Evolutionary conservation across 148 eudicot genomes (phyloP).

Genomic region (Rhododendron williamsianum): DNA sequence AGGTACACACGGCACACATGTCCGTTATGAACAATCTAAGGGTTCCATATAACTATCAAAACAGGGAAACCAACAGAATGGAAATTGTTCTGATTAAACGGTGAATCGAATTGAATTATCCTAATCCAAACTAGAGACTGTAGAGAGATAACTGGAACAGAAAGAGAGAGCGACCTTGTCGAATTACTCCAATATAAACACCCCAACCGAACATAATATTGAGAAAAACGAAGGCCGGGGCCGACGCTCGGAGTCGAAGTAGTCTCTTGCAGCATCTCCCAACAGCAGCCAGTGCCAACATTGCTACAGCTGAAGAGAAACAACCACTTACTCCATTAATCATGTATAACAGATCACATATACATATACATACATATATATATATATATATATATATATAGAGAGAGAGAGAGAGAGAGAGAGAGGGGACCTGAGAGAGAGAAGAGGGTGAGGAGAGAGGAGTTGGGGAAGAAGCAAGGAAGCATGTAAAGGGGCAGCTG

Average conservation of each 20-base stretch:
- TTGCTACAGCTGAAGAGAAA: slow-evolving; percentile 29
- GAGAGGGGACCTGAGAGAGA: slow-evolving; percentile 40
- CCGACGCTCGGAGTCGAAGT: slow-evolving; percentile 49
- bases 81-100: too few relatives aligned
- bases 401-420: not conserved
- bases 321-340: not conserved
- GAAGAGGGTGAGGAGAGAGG: slow-evolving; percentile 24
- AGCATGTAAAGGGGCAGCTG: slow-evolving; percentile 15
- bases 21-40: too few relatives aligned
- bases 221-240: slow-evolving; percentile 67
- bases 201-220: slow-evolving; percentile 49
- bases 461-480: slow-evolving; percentile 14
- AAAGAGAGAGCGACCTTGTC: slow-evolving; percentile 32
- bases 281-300: slow-evolving; percentile 27
- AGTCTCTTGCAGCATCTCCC: slow-evolving; percentile 34
- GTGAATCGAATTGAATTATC: too few relatives aligned
- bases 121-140: not conserved
- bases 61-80: too few relatives aligned
- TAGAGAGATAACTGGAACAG: not conserved
- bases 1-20: too few relatives aligned
- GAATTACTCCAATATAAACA: slow-evolving; percentile 37
- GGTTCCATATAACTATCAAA: too few relatives aligned
- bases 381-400: not conserved
- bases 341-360: not conserved
- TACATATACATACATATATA: not conserved